Evolutionary conservation across 805 yeast genomes (phyloP), one percentile per base, ranked within the genome.

Genomic region (Dipodascopsis uninucleata): DNA sequence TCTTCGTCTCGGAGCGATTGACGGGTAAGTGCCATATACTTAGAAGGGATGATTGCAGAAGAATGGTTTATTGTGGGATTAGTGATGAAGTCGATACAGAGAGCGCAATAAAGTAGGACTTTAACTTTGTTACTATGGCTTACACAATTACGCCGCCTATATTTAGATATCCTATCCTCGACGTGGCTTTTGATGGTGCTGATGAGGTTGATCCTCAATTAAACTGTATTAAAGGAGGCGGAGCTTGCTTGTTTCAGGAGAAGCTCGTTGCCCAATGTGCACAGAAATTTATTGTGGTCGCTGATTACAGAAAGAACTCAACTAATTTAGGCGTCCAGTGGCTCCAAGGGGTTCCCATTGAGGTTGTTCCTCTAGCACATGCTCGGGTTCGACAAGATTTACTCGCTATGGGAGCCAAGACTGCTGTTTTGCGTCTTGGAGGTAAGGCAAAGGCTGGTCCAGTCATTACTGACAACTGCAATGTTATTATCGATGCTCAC

Each of bases 111-210:
- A n/a, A n/a, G n/a, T n/a, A n/a, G n/a, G n/a, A n/a, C n/a, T n/a
- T 35, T 35, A n/a, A n/a, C n/a, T n/a, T n/a, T n/a, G n/a, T 14
- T 9, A n/a, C 16, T 25, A 16, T 25, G 17, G 4, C 36, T 28
- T n/a, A 39, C 34, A 10, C 40, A 12, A 42, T 10, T 36, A 8
- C 17, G n/a, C n/a, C 20, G 14, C 37, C 22, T 8, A 38, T 21
- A 9, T 28, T 5, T 10, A 40, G 53, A 6, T 53, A 54, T 38
- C 85, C 95, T 2, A 74, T 74, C 21, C 70, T 93, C 35, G 98
- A 93, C 63, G 79, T 93, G 57, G 96, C 96, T 1, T 93, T 93
- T 63, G 99, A 93, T 65, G 99, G 99, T 35, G 97, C 98, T 2
- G 99, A 93, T 66, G 98, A 93, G 67, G 89, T 89, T 46, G 98